These are phyloP conservation scores for Nigrograna mackinnonii DNA, from an alignment of 2,329 filamentous ascomycete species.

Conservation along the genomic window DNA sequence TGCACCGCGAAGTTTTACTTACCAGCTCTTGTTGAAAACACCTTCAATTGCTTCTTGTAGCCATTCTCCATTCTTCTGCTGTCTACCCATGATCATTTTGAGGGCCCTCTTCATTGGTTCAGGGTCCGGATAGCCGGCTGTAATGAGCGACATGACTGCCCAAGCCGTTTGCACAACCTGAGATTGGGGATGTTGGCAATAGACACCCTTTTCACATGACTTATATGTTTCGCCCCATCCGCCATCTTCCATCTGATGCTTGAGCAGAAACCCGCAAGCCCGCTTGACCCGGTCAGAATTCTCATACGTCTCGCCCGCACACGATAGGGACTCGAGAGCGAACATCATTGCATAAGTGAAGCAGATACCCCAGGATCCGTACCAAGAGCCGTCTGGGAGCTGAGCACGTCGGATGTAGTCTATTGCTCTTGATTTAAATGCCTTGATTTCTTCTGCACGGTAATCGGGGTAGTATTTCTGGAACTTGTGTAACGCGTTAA, in stretches of 20 bases:
- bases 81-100: constrained; percentile 79
- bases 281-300: constrained; percentile 72
- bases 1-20: constrained; percentile 45
- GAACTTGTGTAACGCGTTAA: constrained; percentile 86
- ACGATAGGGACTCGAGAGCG: constrained; percentile 82
- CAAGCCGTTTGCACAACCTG: constrained; percentile 96
- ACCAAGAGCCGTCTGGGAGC: constrained; percentile 86
- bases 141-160: constrained; percentile 80
- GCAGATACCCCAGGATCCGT: constrained; percentile 96
- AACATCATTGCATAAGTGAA: constrained; percentile 99
- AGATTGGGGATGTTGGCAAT: constrained; percentile 75
- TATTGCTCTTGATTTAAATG: constrained; percentile 74
- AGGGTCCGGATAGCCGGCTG: constrained; percentile 78
- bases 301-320: constrained; percentile 78
- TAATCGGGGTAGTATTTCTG: constrained; percentile 80
- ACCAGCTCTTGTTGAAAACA: constrained; percentile 97
- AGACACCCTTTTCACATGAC: constrained; percentile 77
- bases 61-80: constrained; percentile 92
- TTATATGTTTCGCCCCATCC: constrained; percentile 97
- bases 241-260: constrained; percentile 83
- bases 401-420: constrained; percentile 83
- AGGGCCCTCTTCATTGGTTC: constrained; percentile 75
- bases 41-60: constrained; percentile 93
- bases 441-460: constrained; percentile 72
- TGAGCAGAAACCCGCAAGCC: constrained; percentile 84